Evolutionary conservation across 2,329 filamentous ascomycete species (phyloP).

Genomic region (Sporothrix curviconia): DNA sequence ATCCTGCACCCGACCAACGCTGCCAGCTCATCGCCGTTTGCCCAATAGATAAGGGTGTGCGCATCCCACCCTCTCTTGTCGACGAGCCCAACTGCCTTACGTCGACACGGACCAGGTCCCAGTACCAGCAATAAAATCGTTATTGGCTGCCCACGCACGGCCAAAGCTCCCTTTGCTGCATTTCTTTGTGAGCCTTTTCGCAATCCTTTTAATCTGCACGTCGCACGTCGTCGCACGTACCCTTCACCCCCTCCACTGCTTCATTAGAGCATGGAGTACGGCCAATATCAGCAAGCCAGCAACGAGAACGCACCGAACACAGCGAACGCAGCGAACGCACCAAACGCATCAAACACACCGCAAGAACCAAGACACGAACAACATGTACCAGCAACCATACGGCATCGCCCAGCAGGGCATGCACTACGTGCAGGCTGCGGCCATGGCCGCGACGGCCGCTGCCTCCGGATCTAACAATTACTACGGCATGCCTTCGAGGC

Average conservation of each 20-base stretch:
- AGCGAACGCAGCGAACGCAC: too few species aligned
- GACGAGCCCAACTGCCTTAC: constrained; percentile 9
- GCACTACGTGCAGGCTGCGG: constrained; percentile 86
- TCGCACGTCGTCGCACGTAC: too few species aligned
- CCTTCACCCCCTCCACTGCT: neutral
- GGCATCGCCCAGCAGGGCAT: constrained; percentile 67
- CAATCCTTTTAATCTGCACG: neutral
- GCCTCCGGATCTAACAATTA: constrained; percentile 76
- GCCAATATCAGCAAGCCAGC: constrained; percentile 65
- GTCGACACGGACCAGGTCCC: too few species aligned
- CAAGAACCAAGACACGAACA: constrained; percentile 59
- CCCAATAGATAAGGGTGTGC: constrained; percentile 49
- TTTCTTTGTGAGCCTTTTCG: neutral
- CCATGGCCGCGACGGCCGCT: constrained; percentile 86
- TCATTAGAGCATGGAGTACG: constrained; percentile 62
- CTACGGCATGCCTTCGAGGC: constrained; percentile 63
- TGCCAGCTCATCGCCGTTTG: constrained; percentile 59
- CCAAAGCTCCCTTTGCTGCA: neutral
- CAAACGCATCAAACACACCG: constrained; percentile 58
- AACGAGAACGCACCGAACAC: constrained; percentile 59
- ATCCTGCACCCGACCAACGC: constrained; percentile 39
- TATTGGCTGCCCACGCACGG: neutral
- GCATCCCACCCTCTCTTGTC: constrained; percentile 37
- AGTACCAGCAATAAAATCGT: neutral
- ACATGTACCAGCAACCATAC: constrained; percentile 71